Base-by-base conservation (phyloP, 2,329 filamentous ascomycete species). In the Aspergillus sp. region DNA sequence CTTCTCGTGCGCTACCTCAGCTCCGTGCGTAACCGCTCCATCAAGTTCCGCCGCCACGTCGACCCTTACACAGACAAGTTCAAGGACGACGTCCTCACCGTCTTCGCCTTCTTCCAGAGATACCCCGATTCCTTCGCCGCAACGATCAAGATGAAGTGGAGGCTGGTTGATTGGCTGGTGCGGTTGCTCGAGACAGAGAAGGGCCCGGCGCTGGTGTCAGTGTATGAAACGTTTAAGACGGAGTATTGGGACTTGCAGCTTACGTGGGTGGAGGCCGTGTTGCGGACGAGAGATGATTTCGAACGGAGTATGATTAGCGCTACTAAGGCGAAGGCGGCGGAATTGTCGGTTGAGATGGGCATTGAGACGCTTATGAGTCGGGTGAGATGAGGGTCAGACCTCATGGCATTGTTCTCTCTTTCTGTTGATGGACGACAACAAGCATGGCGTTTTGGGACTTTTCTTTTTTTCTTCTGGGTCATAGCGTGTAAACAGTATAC, bases 181-280 rank as follows among this genome's bases (percentile, higher is more conserved):
- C 77, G 81, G 41, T 71, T 98, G 49, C 74, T 98, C n/a, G 74
- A 77, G 42, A 81, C 82, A 3, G 81, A 84, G 29, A 88, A 93
- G 62, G 84, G 83, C 43, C 78, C 82, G 29, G 76, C 73, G 27
- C 75, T 96, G 0, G 81, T 88, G 10, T 81, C 86, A 44, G 82
- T 87, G 1, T 97, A 94, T 61, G 85, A 85, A 57, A 72, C 74
- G 4, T 91, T 98, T 72, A 97, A 96, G 75, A 73, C 70, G 35
- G 77, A 80, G 41, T 96, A 95, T 67, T 95, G 91, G 87, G 93
- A 98, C 69, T 73, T 97, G 63, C 88, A 94, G 66, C 83, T 97
- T 49, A 85, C 83, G 41, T 98, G 93, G 93, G 89, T 98, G 5
- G 94, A 98, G 74, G 85, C 87, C 5, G 91, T 95, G 42, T 64